Evolutionary conservation across 371 early-diverging fungal genomes (phyloP).

Genomic region (Apophysomyces sp.): DNA sequence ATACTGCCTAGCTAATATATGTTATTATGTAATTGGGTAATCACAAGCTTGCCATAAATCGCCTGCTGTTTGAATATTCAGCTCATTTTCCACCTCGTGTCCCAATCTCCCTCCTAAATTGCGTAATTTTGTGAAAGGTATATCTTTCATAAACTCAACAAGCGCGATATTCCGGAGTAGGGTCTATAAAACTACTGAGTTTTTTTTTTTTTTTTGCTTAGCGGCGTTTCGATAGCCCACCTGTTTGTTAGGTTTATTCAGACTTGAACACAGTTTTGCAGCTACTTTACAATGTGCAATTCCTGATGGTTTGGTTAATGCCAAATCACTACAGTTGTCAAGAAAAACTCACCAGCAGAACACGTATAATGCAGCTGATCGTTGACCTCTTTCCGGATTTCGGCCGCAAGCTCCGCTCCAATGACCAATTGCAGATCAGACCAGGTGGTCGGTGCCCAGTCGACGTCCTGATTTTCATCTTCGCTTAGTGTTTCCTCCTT

Average conservation of each 20-base stretch:
- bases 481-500: slow-evolving; percentile 28
- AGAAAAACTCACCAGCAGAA: slow-evolving; percentile 60
- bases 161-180: slow-evolving; percentile 57
- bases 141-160: slow-evolving; percentile 55
- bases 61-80: slow-evolving; percentile 52
- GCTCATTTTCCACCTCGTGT: slow-evolving; percentile 57
- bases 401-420: slow-evolving; percentile 69
- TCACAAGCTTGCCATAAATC: slow-evolving; percentile 42
- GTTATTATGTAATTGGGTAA: background rate
- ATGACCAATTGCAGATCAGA: slow-evolving; percentile 72
- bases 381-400: slow-evolving; percentile 65
- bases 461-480: background rate
- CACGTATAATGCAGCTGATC: slow-evolving; percentile 80
- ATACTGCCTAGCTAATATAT: slow-evolving; percentile 22
- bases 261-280: slow-evolving; percentile 82
- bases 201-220: background rate
- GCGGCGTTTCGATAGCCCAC: slow-evolving; percentile 18
- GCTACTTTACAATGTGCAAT: slow-evolving; percentile 83
- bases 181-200: slow-evolving; percentile 40
- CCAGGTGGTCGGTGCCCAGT: slow-evolving; percentile 38
- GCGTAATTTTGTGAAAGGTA: slow-evolving; percentile 75
- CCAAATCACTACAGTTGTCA: no score
- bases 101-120: slow-evolving; percentile 92
- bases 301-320: slow-evolving; percentile 28
- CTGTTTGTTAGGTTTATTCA: slow-evolving; percentile 89